Percentiles rank a stretch among this genome's conserved stretches.
phyloP scores from a whole-genome alignment of 495 filamentous ascomycete species.

The Penicillium angulare region DNA sequence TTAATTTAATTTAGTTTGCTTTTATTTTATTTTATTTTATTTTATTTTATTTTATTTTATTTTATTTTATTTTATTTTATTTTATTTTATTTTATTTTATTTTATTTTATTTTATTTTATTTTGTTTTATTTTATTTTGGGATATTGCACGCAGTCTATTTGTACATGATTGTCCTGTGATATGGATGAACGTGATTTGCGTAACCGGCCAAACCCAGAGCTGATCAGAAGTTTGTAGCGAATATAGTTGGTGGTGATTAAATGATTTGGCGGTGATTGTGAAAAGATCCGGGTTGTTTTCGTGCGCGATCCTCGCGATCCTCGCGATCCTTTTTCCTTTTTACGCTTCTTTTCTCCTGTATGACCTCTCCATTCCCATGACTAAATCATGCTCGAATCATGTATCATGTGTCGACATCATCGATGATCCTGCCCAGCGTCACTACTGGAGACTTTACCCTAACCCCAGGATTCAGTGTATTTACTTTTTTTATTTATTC shows the following conservation, averaged over 20 bases:
- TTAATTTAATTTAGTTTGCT: too few relatives aligned
- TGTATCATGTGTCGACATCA: conserved; percentile 29
- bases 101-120: too few relatives aligned
- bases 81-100: too few relatives aligned
- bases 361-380: conserved; percentile 21
- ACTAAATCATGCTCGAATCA: conserved; percentile 23
- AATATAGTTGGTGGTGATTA: too few relatives aligned
- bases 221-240: too few relatives aligned
- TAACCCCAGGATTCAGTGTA: conserved; percentile 1
- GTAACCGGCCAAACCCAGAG: not conserved
- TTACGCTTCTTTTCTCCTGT: conserved; percentile 1
- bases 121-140: too few relatives aligned
- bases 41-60: not conserved
- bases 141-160: too few relatives aligned
- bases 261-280: not conserved
- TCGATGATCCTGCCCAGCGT: conserved; percentile 22
- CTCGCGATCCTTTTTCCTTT: not conserved
- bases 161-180: not conserved
- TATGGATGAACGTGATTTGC: conserved; percentile 11
- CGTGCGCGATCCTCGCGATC: too few relatives aligned
- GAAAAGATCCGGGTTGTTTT: conserved; percentile 17
- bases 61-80: not conserved
- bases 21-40: too few relatives aligned
- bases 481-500: not conserved
- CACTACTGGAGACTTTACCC: not conserved